phyloP scores from a whole-genome alignment of 2,329 filamentous ascomycete genomes.

The Lachnellula subtilissima region DNA sequence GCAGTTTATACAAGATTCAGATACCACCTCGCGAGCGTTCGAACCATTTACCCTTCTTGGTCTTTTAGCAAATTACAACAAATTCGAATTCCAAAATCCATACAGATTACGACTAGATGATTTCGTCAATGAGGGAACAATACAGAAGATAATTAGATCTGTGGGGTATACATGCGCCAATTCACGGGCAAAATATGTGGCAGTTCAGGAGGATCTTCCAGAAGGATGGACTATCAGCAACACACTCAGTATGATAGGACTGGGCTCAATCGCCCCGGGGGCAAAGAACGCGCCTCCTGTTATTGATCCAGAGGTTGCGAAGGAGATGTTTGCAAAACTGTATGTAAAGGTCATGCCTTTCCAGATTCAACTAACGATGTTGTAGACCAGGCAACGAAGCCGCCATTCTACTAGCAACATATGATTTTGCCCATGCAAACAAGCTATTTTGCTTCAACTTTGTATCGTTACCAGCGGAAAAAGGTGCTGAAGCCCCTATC shows the following conservation, averaged over 20 bases:
- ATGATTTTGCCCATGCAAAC: conserved; percentile 92
- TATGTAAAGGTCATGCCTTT: conserved; percentile 42
- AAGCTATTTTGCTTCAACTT: conserved; percentile 90
- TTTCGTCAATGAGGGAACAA: conserved; percentile 87
- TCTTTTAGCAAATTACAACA: conserved; percentile 94
- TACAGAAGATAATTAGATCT: conserved; percentile 73
- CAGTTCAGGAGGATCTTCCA: conserved; percentile 83
- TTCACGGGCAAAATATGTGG: conserved; percentile 71
- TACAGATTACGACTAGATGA: conserved; percentile 89
- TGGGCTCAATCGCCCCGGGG: conserved; percentile 69
- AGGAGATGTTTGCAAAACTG: conserved; percentile 74
- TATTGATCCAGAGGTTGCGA: conserved; percentile 74
- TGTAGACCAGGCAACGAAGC: conserved; percentile 72
- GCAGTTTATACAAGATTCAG: conserved; percentile 76
- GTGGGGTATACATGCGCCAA: conserved; percentile 67
- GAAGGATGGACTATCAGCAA: conserved; percentile 82
- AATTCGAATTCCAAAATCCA: conserved; percentile 97
- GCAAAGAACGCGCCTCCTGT: conserved; percentile 57
- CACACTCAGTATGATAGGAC: conserved; percentile 78
- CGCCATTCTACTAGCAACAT: conserved; percentile 75
- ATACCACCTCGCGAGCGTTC: conserved; percentile 57
- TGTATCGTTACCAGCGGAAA: conserved; percentile 59
- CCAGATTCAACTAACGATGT: conserved; percentile 19
- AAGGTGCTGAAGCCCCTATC: conserved; percentile 68
- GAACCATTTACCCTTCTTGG: conserved; percentile 80